Conservation (phyloP, 257 asterid genomes). For the Solanum chaucha region DNA sequence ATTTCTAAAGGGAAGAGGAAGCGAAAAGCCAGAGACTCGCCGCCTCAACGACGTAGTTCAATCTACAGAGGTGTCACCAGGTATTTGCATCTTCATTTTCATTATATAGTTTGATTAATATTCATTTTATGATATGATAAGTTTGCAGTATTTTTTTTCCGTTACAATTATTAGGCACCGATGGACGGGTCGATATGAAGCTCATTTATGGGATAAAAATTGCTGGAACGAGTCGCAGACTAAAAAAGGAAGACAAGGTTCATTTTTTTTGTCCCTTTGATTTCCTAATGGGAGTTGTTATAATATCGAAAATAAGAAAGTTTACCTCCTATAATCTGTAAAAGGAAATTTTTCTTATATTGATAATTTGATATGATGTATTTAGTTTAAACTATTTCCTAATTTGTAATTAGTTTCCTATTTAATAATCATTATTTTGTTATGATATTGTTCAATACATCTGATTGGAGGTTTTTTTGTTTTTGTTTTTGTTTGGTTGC, state of each 20-base stretch:
- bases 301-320: neutral
- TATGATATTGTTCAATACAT: neutral
- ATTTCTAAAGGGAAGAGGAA: slow-evolving; percentile 28
- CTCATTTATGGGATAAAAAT: slow-evolving; percentile 96
- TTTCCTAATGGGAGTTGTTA: neutral
- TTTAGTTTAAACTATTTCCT: neutral
- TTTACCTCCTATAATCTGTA: neutral
- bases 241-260: slow-evolving; percentile 85
- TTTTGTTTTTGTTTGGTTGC: neutral
- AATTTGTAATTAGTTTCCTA: neutral
- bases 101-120: neutral
- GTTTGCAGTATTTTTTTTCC: neutral
- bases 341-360: neutral
- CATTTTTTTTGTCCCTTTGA: neutral
- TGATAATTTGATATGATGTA: neutral
- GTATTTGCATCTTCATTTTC: slow-evolving; percentile 10
- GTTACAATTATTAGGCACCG: slow-evolving; percentile 48
- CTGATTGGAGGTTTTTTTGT: neutral
- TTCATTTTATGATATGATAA: neutral
- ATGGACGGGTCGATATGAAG: slow-evolving; percentile 97
- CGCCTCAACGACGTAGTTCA: slow-evolving; percentile 88
- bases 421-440: neutral
- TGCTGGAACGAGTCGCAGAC: slow-evolving; percentile 88
- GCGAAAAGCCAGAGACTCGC: slow-evolving; percentile 62
- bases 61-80: slow-evolving; percentile 87